Base-by-base conservation (phyloP, 164 flowering plant species). In the Macadamia integrifolia region DNA sequence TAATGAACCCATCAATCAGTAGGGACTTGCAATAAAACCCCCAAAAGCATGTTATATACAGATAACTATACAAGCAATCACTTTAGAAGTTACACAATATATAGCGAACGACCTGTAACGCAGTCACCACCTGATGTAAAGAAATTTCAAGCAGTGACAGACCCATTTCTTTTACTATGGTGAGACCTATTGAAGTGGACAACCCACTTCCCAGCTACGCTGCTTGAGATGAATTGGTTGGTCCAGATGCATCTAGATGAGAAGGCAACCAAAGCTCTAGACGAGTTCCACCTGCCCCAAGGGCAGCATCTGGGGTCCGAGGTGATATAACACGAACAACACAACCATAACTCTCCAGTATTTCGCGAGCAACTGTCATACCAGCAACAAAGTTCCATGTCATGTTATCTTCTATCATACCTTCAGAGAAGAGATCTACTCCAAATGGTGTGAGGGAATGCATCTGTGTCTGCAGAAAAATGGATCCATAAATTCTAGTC, bases 321-420 rank as follows among this genome's bases (percentile, higher is more conserved):
- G 96, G 97, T 32, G 97, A 93, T 69, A 85, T 83, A 30, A 90
- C 87, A 61, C 96, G 87, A 53, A 93, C 81, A 35, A 91, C 92
- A 72, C 93, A 87, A 14, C 98, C 97, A 69, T 91, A 90, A 71
- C 85, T 90, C 79, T 93, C 97, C 28, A 93, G 82, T 76, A 93
- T 86, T 77, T 93, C 97, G 49, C 92, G 89, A 50, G 98, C 98
- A 42, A 93, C 86, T 31, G 93, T 86, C 65, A 89, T 68, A 57
- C 98, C 96, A 53, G 97, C 92, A n/a, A 93, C 82, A 69, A 93
- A 93, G 78, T 91, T 93, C 98, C 98, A 93, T 28, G 97, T 85
- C 95, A 90, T 88, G 80, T 87, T 89, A 83, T 89, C 97, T 69
- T 90, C 96, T 30, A 88, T 72, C 88, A 74, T 83, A 60, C 87